phyloP scores from a whole-genome alignment of 768 basidiomycete species.

The Auriculariales sp. region DNA sequence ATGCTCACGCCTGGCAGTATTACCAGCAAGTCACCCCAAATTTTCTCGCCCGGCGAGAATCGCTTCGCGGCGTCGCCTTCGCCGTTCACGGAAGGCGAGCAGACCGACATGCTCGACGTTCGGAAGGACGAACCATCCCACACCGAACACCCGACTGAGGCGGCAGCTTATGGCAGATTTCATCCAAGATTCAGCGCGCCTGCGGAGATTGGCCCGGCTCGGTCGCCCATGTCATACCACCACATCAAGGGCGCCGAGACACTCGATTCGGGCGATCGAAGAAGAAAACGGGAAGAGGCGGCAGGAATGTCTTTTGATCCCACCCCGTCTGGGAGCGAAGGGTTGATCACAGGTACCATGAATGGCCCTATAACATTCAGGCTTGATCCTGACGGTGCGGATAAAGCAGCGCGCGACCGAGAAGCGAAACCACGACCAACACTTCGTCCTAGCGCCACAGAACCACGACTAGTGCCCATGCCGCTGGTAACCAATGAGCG shows the following conservation, averaged over 20 bases:
- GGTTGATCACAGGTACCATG: too few relatives aligned
- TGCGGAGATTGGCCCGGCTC: slow-evolving; percentile 28
- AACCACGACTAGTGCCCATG: neutral
- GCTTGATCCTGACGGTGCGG: neutral
- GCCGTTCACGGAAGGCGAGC: slow-evolving; percentile 12
- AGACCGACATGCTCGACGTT: neutral
- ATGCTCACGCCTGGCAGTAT: too few relatives aligned
- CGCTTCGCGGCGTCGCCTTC: slow-evolving; percentile 31
- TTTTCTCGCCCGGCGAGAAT: slow-evolving; percentile 24
- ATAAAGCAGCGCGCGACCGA: neutral
- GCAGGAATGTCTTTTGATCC: too few relatives aligned
- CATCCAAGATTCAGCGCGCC: slow-evolving; percentile 30
- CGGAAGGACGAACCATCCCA: neutral
- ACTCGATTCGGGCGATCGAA: too few relatives aligned
- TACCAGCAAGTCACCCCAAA: too few relatives aligned
- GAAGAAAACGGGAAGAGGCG: too few relatives aligned
- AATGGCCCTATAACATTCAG: neutral
- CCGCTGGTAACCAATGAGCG: neutral
- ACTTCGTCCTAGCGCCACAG: neutral
- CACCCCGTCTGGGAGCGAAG: too few relatives aligned
- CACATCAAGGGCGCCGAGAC: neutral
- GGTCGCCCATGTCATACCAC: slow-evolving; percentile 9
- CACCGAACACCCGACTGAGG: slow-evolving; percentile 3
- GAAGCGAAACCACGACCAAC: too few relatives aligned
- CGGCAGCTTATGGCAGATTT: too few relatives aligned